Evolutionary conservation across 192 early-diverging fungal genomes (phyloP).

Genomic region (Coemansia sp.): DNA sequence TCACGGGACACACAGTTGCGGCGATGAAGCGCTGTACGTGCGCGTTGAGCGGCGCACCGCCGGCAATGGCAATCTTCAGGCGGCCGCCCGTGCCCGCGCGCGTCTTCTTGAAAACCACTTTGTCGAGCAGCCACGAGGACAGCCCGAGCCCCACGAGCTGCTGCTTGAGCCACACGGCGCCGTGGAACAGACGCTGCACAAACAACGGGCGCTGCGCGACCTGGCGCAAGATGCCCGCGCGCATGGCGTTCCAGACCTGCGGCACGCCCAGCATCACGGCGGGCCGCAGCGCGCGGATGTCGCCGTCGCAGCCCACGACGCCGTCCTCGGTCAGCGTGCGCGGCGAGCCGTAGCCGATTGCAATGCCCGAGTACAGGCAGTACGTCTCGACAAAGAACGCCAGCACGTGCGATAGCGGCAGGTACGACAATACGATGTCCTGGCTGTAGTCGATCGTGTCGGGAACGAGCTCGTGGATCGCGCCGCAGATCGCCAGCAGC

Average conservation of each 20-base stretch:
- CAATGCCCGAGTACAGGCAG: constrained; percentile 66
- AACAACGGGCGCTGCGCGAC: constrained; percentile 54
- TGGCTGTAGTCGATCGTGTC: constrained; percentile 44
- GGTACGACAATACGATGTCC: constrained; percentile 72
- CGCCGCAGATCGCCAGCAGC: constrained; percentile 65
- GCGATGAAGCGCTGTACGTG: constrained; percentile 85
- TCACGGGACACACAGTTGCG: constrained; percentile 69
- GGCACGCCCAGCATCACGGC: constrained; percentile 82
- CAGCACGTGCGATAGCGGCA: constrained; percentile 87
- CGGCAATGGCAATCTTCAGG: constrained; percentile 74
- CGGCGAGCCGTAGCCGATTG: constrained; percentile 64
- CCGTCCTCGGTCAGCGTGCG: constrained; percentile 76
- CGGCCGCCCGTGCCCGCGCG: constrained; percentile 81
- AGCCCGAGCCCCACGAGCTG: constrained; percentile 56
- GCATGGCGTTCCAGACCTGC: constrained; percentile 83
- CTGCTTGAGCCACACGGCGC: constrained; percentile 69
- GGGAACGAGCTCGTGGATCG: constrained; percentile 51
- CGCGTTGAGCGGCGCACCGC: constrained; percentile 83
- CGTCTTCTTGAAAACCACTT: constrained; percentile 79
- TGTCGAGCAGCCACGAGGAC: constrained; percentile 69
- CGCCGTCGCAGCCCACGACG: constrained; percentile 71
- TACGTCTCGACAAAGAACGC: constrained; percentile 81
- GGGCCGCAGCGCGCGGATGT: constrained; percentile 70
- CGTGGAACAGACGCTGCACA: constrained; percentile 71
- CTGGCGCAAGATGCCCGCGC: constrained; percentile 74